A percentile compares a stretch with the other conserved stretches of the same genome.
phyloP scores from a whole-genome alignment of 1,284 basidiomycete species.

The Pholiota adiposa region DNA sequence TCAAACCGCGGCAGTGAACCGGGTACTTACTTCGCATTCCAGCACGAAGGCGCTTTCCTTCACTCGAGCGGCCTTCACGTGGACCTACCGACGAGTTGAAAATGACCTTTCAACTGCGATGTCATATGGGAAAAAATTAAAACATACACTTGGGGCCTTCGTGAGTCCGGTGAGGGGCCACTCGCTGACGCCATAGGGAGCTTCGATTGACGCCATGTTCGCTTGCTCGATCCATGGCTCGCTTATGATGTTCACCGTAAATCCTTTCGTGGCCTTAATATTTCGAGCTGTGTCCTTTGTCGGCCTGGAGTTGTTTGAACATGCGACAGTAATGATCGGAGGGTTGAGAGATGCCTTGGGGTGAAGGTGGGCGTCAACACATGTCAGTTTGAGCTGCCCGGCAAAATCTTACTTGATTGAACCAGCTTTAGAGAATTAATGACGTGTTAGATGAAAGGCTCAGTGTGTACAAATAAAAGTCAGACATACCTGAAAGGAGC shows the following conservation, averaged over 20 bases:
- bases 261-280: constrained; percentile 59
- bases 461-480: background rate
- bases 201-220: constrained; percentile 62
- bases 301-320: constrained; percentile 35
- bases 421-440: constrained; percentile 40
- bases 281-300: constrained; percentile 65
- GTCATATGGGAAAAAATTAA: constrained; percentile 8
- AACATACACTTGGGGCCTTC: constrained; percentile 52
- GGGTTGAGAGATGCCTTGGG: constrained; percentile 53
- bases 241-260: constrained; percentile 75
- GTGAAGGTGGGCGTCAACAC: background rate
- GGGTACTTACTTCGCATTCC: constrained; percentile 59
- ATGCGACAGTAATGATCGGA: constrained; percentile 60
- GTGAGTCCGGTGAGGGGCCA: constrained; percentile 73
- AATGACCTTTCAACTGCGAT: no score
- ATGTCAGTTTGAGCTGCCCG: no score
- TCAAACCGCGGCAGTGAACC: background rate
- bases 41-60: constrained; percentile 74
- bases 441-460: background rate
- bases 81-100: constrained; percentile 34
- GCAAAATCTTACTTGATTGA: constrained; percentile 48
- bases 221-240: constrained; percentile 71
- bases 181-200: constrained; percentile 63
- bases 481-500: constrained; percentile 54
- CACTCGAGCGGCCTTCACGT: constrained; percentile 66